Base-by-base conservation (phyloP, 768 basidiomycete genomes). In the Lactarius indigo region DNA sequence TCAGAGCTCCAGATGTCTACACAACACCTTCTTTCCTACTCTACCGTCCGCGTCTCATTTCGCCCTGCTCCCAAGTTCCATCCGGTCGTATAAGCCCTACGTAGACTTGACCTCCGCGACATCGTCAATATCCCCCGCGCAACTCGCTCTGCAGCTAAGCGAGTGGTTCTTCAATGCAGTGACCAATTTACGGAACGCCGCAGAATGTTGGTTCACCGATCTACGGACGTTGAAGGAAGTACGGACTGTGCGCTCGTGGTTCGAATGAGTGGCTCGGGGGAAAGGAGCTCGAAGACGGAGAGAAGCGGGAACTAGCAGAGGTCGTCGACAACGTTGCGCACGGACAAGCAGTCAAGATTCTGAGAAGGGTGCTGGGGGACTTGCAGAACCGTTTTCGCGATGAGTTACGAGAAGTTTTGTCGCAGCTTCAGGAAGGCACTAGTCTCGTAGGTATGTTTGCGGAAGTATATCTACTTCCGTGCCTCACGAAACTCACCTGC, bases 11-110 rank as follows among this genome's bases (percentile, higher is more conserved):
- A 79, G 52, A 77, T 95, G 47, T 87, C 87, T 6, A 92, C 92
- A 0, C 83, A 87, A 55, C 75, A 81, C 1, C 78, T 96, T 31
- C 81, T 98, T 23, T 79, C 82, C 30, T n/a, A 82, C 82, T 10
- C 82, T 96, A 28, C 94, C 94, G 0, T 94, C 95, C 0, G 90
- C 93, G 0, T 86, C 90, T 30, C 91, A 94, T 69, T 86, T 95
- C 68, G 83, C 87, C 18, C 82, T 92, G 62, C 83, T 98, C 0
- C 93, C 94, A 0, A 73, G 80, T 1, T 83, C 80, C 65, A 83
- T 98, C 66, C 84, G 83, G 69, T 82, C 84, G 5, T 97, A 95
- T 76, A 91, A 88, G 71, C 95, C 95, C 10, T 96, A 92, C 75
- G 84, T 96, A 67, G 89, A 94, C 71, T 77, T 88, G 7, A 78